These are phyloP conservation scores for Russula griseocarnosa DNA, from an alignment of 768 basidiomycete species.

Conservation along the genomic window DNA sequence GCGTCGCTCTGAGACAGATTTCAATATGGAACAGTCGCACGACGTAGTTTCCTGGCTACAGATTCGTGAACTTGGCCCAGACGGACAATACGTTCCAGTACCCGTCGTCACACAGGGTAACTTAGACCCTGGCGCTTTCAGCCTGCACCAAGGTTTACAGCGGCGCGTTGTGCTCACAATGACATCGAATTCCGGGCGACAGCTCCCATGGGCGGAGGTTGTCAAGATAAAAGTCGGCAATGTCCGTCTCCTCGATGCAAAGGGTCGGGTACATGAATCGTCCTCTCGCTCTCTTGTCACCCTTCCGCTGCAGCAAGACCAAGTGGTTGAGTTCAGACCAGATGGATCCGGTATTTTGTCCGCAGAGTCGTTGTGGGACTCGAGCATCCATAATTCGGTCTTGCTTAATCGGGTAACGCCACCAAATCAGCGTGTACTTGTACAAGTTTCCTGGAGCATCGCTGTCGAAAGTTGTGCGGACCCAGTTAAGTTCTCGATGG, in stretches of 20 bases:
- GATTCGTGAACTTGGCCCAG: slow-evolving; percentile 78
- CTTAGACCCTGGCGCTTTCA: slow-evolving; percentile 82
- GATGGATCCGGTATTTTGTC: slow-evolving; percentile 77
- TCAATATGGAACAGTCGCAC: slow-evolving; percentile 80
- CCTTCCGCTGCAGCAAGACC: slow-evolving; percentile 69
- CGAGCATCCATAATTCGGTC: slow-evolving; percentile 81
- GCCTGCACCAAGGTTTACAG: slow-evolving; percentile 90
- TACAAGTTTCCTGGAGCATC: slow-evolving; percentile 74
- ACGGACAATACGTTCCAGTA: slow-evolving; percentile 80
- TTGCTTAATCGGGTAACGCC: slow-evolving; percentile 84
- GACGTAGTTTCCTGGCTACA: slow-evolving; percentile 89
- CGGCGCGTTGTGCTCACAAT: slow-evolving; percentile 72
- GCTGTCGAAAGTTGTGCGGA: slow-evolving; percentile 81
- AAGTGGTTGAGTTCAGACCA: slow-evolving; percentile 67
- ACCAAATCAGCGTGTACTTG: slow-evolving; percentile 68
- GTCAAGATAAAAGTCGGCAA: slow-evolving; percentile 75
- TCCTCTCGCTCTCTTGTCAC: slow-evolving; percentile 66
- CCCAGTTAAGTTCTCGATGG: slow-evolving; percentile 85
- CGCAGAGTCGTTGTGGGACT: slow-evolving; percentile 86
- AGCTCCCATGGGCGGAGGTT: slow-evolving; percentile 83
- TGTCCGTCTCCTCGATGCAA: slow-evolving; percentile 78
- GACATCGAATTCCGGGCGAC: slow-evolving; percentile 82
- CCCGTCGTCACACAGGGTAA: slow-evolving; percentile 72
- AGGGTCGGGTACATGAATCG: slow-evolving; percentile 77
- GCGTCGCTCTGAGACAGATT: slow-evolving; percentile 91